Base-by-base conservation (phyloP, 1,139 yeast genomes). In the Diutina pseudorugosa region DNA sequence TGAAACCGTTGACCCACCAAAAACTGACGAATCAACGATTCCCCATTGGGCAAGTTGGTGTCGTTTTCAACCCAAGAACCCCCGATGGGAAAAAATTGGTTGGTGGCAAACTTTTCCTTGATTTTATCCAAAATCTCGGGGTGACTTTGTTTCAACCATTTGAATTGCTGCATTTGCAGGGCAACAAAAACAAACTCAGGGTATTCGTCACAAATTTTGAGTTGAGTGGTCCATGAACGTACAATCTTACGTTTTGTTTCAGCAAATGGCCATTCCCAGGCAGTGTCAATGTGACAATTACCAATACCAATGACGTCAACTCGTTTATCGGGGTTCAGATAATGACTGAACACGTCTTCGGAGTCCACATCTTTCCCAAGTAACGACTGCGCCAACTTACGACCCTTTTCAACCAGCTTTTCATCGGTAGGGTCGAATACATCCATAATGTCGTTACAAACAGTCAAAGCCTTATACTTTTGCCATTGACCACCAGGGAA, bases 11-110 rank as follows among this genome's bases (percentile, higher is more conserved):
- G 98, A 16, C 98, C 98, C 57, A 86, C 78, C 53, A 91, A 72
- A 62, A 91, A 88, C 64, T 93, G 98, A 58, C 98, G 80, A 23
- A 83, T 82, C 56, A 93, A 73, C 0, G 96, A 85, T 67, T 93
- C 98, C 51, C 98, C 97, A 58, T 80, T 75, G 16, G 98, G 98
- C 70, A 93, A 76, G 66, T 93, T 93, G 18, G 98, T 91, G 66
- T 93, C 98, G 65, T 89, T 86, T 67, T 93, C 98, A 51, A 93
- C 98, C 98, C 98, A 93, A 0, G 96, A 82, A 3, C 98, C 98
- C 53, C 98, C 98, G 58, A 93, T 79, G 14, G 96, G 95, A 52
- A 89, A 75, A 62, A 91, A 93, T 59, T 86, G 84, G 53, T 87
- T 87, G 41, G 80, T 79, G 52, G 79, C 72, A 52, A 84, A 84